A percentile compares a stretch with the other conserved stretches of the same genome.
Evolutionary conservation across 352 stramenopile genomes (phyloP).

Genomic region (Pythium phragmiticola): DNA sequence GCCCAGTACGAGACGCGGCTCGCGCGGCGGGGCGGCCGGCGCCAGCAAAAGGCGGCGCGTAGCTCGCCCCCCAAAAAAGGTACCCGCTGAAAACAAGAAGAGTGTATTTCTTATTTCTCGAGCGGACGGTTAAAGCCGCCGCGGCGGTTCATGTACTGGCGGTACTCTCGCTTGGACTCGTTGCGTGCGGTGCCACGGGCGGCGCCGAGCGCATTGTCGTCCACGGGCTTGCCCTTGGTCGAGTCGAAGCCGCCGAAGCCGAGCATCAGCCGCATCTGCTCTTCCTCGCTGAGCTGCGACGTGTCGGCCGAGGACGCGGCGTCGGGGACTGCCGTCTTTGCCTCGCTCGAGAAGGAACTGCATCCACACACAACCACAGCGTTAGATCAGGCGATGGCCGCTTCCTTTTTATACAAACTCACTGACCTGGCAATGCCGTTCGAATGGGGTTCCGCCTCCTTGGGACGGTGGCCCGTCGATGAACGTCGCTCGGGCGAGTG

Average conservation of each 20-base stretch:
- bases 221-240: conserved; percentile 92
- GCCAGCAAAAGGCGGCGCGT: conserved; percentile 34
- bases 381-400: neutral
- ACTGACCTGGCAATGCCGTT: neutral
- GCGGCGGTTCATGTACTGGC: conserved; percentile 98
- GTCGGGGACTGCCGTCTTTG: neutral
- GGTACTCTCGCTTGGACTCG: conserved; percentile 93
- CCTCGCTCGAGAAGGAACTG: neutral
- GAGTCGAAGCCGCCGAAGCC: conserved; percentile 91
- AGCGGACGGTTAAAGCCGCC: conserved; percentile 94
- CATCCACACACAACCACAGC: no score
- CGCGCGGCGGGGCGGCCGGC: conserved; percentile 50
- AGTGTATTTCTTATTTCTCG: conserved; percentile 35
- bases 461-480: neutral
- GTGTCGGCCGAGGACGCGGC: conserved; percentile 15
- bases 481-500: neutral
- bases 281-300: conserved; percentile 58
- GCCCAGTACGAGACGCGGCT: conserved; percentile 55
- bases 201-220: conserved; percentile 87
- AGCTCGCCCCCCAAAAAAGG: conserved; percentile 8
- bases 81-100: conserved; percentile 1
- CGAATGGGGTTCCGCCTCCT: neutral
- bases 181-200: conserved; percentile 82
- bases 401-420: no score
- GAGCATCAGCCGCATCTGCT: conserved; percentile 85